Evolutionary conservation across 2,329 filamentous ascomycete genomes (phyloP).

Genomic region (Ophiostoma quercus): DNA sequence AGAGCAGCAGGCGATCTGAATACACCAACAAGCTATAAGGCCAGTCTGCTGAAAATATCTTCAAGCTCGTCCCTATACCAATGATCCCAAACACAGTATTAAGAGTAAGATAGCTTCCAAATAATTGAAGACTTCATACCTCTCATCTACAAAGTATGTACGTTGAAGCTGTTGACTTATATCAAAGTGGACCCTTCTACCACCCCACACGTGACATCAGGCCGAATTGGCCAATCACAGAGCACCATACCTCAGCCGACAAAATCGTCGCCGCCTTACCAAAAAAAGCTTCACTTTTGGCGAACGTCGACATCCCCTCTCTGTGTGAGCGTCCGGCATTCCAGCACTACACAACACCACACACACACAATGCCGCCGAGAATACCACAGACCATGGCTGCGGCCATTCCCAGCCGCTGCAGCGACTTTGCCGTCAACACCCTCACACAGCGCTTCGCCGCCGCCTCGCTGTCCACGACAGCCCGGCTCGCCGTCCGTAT

Average conservation of each 20-base stretch:
- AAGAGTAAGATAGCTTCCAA: no score
- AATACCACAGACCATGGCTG: slow-evolving; percentile 20
- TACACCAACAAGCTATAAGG: no score
- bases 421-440: slow-evolving; percentile 10
- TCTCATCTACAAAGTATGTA: no score
- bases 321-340: neutral
- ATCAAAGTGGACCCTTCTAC: neutral
- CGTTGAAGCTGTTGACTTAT: neutral
- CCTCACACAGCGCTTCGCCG: slow-evolving; percentile 22
- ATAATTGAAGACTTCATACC: no score
- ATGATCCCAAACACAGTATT: no score
- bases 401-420: slow-evolving; percentile 15
- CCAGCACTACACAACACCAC: neutral
- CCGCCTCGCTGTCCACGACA: slow-evolving; percentile 22
- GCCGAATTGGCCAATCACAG: neutral
- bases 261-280: slow-evolving; percentile 17
- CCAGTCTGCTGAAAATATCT: no score
- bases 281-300: slow-evolving; percentile 12
- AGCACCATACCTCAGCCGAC: neutral
- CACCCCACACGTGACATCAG: neutral
- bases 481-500: slow-evolving; percentile 20
- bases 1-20: no score
- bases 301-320: slow-evolving; percentile 2
- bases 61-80: no score
- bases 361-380: slow-evolving; percentile 26